A percentile compares a stretch with the other conserved stretches of the same genome.
Conservation (phyloP, 2,329 filamentous ascomycete genomes). For the Aspergillus phoenicis region DNA sequence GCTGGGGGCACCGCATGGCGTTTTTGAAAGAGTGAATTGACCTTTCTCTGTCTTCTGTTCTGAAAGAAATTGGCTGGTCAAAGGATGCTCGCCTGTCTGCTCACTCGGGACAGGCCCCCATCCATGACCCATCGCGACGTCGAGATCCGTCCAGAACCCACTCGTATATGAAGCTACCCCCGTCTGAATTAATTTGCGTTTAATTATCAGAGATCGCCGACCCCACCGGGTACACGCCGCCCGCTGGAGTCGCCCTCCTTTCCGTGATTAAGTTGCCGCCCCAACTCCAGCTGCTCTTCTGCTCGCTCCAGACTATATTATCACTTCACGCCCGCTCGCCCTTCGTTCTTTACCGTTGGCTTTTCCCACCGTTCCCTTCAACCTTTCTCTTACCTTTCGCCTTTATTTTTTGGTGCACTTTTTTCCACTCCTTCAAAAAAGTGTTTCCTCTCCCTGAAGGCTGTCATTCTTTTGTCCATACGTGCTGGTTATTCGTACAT, state of each 20-base stretch:
- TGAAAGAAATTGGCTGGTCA: background rate
- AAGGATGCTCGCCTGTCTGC: conserved; percentile 5
- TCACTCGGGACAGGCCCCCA: background rate
- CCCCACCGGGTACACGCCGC: conserved; percentile 21
- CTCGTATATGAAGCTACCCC: conserved; percentile 10
- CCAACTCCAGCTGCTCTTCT: background rate
- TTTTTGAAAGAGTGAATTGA: background rate
- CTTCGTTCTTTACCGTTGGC: conserved; percentile 19
- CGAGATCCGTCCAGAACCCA: conserved; percentile 10
- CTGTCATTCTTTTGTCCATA: conserved; percentile 38
- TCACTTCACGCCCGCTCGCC: conserved; percentile 17
- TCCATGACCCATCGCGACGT: conserved; percentile 3
- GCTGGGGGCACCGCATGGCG: background rate
- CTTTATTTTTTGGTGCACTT: conserved; percentile 24
- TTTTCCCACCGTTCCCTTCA: conserved; percentile 13
- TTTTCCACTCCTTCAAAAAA: conserved; percentile 37
- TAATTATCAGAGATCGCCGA: conserved; percentile 25
- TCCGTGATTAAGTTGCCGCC: conserved; percentile 15
- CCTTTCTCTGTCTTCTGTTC: background rate
- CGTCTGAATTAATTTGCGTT: conserved; percentile 21
- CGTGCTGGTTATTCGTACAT: conserved; percentile 21
- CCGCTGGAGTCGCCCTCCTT: conserved; percentile 17
- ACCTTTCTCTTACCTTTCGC: background rate
- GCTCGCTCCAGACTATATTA: conserved; percentile 20
- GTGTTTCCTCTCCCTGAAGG: conserved; percentile 26